phyloP scores from a whole-genome alignment of 2,329 filamentous ascomycete species.

The Davidsoniella virescens region DNA sequence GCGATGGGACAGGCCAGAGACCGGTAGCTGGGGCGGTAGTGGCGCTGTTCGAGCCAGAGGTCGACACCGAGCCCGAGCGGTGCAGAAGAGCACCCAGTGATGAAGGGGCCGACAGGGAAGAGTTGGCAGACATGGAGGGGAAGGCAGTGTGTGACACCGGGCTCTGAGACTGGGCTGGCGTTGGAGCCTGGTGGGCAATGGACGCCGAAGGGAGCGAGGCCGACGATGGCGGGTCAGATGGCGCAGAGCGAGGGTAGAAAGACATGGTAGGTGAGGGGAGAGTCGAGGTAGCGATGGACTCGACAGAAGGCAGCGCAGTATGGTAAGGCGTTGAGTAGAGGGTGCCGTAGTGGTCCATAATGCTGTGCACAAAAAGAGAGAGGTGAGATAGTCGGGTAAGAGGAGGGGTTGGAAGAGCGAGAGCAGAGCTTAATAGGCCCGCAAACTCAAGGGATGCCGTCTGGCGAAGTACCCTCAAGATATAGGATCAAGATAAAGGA shows the following conservation, averaged over 20 bases:
- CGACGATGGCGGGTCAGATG: background rate
- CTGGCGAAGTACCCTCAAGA: no score
- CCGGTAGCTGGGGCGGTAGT: conserved; percentile 14
- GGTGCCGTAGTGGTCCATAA: conserved; percentile 4
- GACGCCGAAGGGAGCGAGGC: background rate
- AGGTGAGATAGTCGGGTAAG: background rate
- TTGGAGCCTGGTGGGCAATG: background rate
- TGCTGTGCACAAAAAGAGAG: background rate
- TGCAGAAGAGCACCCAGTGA: conserved; percentile 4
- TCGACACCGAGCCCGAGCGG: conserved; percentile 16
- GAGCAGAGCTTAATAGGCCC: no score
- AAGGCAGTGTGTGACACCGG: conserved; percentile 4
- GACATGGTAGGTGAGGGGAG: conserved; percentile 9
- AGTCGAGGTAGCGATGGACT: conserved; percentile 4
- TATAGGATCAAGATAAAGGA: no score
- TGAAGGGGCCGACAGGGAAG: background rate
- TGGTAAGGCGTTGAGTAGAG: conserved; percentile 6
- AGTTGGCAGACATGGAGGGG: conserved; percentile 3
- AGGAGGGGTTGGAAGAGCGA: background rate
- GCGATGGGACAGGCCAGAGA: conserved; percentile 22
- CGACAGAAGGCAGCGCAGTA: conserved; percentile 9
- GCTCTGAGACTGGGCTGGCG: conserved; percentile 4
- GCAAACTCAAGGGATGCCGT: no score
- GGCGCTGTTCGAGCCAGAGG: background rate
- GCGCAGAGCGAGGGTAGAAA: conserved; percentile 3